These are phyloP conservation scores for Hysterangium stoloniferum DNA, from an alignment of 768 basidiomycete species.

Conservation along the genomic window DNA sequence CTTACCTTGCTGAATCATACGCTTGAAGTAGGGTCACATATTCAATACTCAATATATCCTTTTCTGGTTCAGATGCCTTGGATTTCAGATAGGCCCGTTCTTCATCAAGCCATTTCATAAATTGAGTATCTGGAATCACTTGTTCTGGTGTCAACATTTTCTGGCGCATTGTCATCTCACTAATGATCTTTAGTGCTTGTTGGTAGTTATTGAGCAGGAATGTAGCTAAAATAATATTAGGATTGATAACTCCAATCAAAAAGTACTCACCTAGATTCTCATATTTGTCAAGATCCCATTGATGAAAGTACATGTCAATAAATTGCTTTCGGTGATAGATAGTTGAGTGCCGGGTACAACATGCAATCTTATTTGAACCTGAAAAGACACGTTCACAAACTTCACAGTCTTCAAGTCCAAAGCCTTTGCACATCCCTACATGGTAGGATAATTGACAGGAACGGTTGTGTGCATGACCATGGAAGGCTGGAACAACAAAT, in stretches of 20 bases:
- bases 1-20: neutral
- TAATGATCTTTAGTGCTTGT: conserved; percentile 2
- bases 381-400: no score
- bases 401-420: no score
- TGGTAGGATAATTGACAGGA: conserved; percentile 27
- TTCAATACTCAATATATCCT: neutral
- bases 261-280: no score
- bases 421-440: no score
- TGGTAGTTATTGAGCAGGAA: conserved; percentile 6
- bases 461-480: conserved; percentile 18
- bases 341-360: no score
- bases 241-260: no score
- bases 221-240: conserved; percentile 5
- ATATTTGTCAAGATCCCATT: no score
- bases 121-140: neutral
- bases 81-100: neutral
- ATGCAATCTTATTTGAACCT: no score
- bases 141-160: neutral
- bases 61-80: neutral
- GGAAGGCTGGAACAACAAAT: conserved; percentile 18
- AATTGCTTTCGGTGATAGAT: no score
- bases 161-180: neutral
- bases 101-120: neutral
- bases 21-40: neutral
- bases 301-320: no score